Evolutionary conservation across 2,329 filamentous ascomycete genomes (phyloP), one percentile per base, ranked within the genome.

Genomic region (Cladosporium oxysporum): DNA sequence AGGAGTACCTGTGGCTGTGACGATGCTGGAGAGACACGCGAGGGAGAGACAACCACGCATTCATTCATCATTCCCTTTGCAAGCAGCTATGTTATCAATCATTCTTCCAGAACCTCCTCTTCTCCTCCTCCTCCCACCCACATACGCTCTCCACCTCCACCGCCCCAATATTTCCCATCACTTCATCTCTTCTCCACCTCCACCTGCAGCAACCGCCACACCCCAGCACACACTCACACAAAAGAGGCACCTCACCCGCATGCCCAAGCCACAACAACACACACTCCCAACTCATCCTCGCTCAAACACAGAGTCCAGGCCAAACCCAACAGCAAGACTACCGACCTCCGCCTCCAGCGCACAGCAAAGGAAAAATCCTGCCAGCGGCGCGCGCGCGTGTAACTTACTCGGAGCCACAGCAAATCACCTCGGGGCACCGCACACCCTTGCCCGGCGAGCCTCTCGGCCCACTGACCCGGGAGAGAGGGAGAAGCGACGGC

Each of bases 361-460:
- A 57, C 18, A 7, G 18, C 53, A 6, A 44, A n/a, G 12, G 37
- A 44, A 52, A 28, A 52, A 52, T 52, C 49, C 12, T 57, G 33
- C 53, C 53, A 58, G 53, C 53, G 33, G 41, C 33, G 23, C 58
- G 35, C 57, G 50, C 50, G 52, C 29, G 28, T 55, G 52, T 18
- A 31, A 33, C 14, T 47, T 23, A 21, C 41, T 47, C 41, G 41
- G 8, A 1, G 41, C n/a, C 41, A 12, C 3, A 47, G n/a, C 59
- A 62, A 62, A 62, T 53, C 60, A 62, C 60, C 23, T n/a, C 12
- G 14, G 14, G 21, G 23, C 49, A 21, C 61, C 21, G 18, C 49
- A 69, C 69, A 70, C 71, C 60, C 33, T 14, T 58, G n/a, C 33
- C 55, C 21, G 18, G 29, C 33, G 23, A 52, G 49, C 55, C 55